Conservation (phyloP, 208 protist species). For the Lotmaria passim region DNA sequence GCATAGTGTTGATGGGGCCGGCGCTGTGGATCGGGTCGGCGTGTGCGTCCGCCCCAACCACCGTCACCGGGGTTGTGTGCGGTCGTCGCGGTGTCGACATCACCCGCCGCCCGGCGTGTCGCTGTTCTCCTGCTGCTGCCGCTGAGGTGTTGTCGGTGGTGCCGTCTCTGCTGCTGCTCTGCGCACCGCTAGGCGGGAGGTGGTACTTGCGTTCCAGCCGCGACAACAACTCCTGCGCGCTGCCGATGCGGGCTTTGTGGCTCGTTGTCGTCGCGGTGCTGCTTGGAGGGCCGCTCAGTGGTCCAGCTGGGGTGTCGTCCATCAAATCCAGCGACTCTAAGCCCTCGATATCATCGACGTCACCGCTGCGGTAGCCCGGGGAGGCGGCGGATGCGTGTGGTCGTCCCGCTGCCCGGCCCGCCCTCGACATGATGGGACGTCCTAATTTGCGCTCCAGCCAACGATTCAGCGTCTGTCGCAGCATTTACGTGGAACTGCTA, state of each 20-base stretch:
- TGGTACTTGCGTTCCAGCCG: conserved; percentile 16
- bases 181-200: neutral
- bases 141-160: neutral
- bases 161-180: conserved; percentile 1
- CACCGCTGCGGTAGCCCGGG: conserved; percentile 17
- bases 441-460: conserved; percentile 32
- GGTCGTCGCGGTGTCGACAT: conserved; percentile 25
- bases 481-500: conserved; percentile 1
- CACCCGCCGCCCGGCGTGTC: conserved; percentile 24
- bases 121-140: conserved; percentile 2
- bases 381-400: conserved; percentile 3
- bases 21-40: neutral
- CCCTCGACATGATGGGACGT: conserved; percentile 44
- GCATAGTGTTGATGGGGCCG: neutral
- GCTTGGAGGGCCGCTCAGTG: conserved; percentile 3
- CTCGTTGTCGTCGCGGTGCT: neutral
- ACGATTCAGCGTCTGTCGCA: conserved; percentile 33
- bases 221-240: conserved; percentile 13
- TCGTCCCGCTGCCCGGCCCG: conserved; percentile 4
- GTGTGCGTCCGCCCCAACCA: neutral
- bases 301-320: conserved; percentile 15
- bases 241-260: neutral
- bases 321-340: conserved; percentile 15
- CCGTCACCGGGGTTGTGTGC: neutral
- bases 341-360: conserved; percentile 17